Evolutionary conservation across 768 basidiomycete species (phyloP).

Genomic region (Trametes villosa): DNA sequence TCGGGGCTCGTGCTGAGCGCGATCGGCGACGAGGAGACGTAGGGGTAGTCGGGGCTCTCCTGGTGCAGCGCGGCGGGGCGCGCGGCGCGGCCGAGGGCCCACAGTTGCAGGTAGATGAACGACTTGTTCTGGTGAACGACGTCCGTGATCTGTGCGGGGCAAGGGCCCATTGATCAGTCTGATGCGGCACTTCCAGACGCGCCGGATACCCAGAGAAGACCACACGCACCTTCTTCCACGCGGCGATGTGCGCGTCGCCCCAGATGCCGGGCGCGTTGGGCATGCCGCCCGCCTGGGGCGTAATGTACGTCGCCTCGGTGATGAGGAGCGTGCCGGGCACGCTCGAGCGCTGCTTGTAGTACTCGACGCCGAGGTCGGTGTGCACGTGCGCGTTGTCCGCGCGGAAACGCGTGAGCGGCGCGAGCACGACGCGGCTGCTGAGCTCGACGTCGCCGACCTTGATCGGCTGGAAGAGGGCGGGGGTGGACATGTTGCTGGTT

Average conservation of each 20-base stretch:
- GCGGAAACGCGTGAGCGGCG: slow-evolving; percentile 55
- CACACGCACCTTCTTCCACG: slow-evolving; percentile 51
- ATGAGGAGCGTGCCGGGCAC: slow-evolving; percentile 58
- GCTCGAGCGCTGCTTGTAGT: slow-evolving; percentile 53
- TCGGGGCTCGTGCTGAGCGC: slow-evolving; percentile 19
- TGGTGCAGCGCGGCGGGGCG: slow-evolving; percentile 38
- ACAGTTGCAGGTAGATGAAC: slow-evolving; percentile 57
- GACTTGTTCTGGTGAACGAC: slow-evolving; percentile 58
- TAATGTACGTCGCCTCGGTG: slow-evolving; percentile 60
- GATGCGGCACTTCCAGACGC: neutral
- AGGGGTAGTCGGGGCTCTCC: slow-evolving; percentile 35
- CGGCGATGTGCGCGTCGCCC: slow-evolving; percentile 57
- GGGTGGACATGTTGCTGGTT: slow-evolving; percentile 7
- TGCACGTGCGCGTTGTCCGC: slow-evolving; percentile 42
- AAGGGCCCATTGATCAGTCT: neutral
- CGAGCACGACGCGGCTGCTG: slow-evolving; percentile 55
- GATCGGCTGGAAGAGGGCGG: slow-evolving; percentile 52
- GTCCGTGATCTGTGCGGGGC: slow-evolving; percentile 47
- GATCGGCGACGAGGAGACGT: slow-evolving; percentile 29
- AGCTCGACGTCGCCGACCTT: slow-evolving; percentile 47
- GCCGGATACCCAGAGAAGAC: neutral
- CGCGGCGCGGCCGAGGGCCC: slow-evolving; percentile 56
- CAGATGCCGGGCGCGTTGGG: slow-evolving; percentile 65
- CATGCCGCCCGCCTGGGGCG: slow-evolving; percentile 52
- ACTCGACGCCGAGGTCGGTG: slow-evolving; percentile 43